Evolutionary conservation across 495 filamentous ascomycete species (phyloP).

Genomic region (Xylaria sp.): DNA sequence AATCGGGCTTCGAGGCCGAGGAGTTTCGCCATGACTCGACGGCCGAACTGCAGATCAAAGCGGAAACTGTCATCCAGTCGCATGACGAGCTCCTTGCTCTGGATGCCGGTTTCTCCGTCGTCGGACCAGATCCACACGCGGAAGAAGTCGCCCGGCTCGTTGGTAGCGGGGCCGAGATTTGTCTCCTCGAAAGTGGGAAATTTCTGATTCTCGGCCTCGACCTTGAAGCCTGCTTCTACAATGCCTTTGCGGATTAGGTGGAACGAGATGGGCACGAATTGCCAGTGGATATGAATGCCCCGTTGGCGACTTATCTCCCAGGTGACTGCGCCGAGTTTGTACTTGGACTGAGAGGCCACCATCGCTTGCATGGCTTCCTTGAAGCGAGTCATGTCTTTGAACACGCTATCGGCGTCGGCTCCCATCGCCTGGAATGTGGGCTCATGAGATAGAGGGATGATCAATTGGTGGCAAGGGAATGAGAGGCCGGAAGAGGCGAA

Average conservation of each 20-base stretch:
- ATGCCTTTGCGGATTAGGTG: conserved; percentile 69
- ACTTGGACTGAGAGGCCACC: conserved; percentile 58
- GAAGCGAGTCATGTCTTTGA: conserved; percentile 81
- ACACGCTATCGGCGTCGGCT: conserved; percentile 66
- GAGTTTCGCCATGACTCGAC: conserved; percentile 86
- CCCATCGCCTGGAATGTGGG: conserved; percentile 63
- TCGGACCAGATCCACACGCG: conserved; percentile 80
- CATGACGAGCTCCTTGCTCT: conserved; percentile 58
- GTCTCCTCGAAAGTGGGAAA: conserved; percentile 63
- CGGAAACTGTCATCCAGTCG: conserved; percentile 53
- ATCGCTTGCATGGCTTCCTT: conserved; percentile 74
- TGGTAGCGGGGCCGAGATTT: conserved; percentile 42
- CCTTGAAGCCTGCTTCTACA: conserved; percentile 83
- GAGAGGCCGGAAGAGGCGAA: conserved; percentile 65
- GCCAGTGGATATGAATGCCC: conserved; percentile 92
- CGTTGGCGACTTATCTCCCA: conserved; percentile 84
- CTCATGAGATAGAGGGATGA: conserved; percentile 81
- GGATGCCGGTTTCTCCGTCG: conserved; percentile 47
- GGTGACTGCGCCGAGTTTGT: conserved; percentile 77
- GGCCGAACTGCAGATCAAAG: conserved; percentile 69
- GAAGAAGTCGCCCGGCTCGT: conserved; percentile 75
- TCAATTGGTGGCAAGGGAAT: conserved; percentile 88
- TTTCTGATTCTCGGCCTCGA: conserved; percentile 78
- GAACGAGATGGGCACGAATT: conserved; percentile 80
- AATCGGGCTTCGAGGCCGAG: conserved; percentile 74